A percentile compares a stretch with the other conserved stretches of the same genome.
Conservation (phyloP, 768 basidiomycete species). For the Lyophyllum semitale region DNA sequence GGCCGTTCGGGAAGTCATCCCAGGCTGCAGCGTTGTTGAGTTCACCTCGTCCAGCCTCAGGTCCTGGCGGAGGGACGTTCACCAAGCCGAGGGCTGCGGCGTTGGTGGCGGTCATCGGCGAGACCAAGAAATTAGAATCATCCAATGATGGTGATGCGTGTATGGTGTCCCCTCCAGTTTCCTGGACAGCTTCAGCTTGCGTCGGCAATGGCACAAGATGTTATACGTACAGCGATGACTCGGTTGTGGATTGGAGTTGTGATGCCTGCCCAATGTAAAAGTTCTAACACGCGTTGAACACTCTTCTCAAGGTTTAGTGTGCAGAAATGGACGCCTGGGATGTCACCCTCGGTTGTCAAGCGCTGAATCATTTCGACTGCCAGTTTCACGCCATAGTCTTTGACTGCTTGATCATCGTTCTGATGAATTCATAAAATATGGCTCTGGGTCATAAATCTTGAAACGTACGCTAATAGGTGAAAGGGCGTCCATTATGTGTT, state of each 20-base stretch:
- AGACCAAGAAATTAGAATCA: conserved; percentile 49
- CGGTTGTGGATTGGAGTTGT: conserved; percentile 52
- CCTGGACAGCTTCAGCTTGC: conserved; percentile 9
- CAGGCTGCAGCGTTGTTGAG: conserved; percentile 77
- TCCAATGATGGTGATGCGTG: conserved; percentile 26
- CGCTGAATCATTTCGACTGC: conserved; percentile 78
- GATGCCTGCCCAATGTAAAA: conserved; percentile 68
- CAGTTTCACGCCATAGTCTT: conserved; percentile 89
- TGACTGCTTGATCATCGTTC: conserved; percentile 93
- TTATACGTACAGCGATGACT: conserved; percentile 59
- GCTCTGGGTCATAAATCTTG: not conserved
- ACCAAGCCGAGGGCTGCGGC: conserved; percentile 61
- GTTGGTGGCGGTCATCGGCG: conserved; percentile 64
- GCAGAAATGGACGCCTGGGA: conserved; percentile 88
- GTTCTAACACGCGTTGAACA: conserved; percentile 81
- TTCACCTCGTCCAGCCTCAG: conserved; percentile 70
- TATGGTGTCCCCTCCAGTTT: conserved; percentile 39
- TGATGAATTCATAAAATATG: conserved; percentile 29
- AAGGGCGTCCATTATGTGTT: conserved; percentile 61
- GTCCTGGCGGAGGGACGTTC: conserved; percentile 46
- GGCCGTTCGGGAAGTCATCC: conserved; percentile 98
- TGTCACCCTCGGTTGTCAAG: conserved; percentile 53
- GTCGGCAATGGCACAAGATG: no score
- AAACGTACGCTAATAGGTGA: conserved; percentile 72
- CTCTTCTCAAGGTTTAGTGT: conserved; percentile 98